Percentiles rank a stretch among this genome's conserved stretches.
Conservation (phyloP, 2,329 filamentous ascomycete species). For the Ascochyta pisi region DNA sequence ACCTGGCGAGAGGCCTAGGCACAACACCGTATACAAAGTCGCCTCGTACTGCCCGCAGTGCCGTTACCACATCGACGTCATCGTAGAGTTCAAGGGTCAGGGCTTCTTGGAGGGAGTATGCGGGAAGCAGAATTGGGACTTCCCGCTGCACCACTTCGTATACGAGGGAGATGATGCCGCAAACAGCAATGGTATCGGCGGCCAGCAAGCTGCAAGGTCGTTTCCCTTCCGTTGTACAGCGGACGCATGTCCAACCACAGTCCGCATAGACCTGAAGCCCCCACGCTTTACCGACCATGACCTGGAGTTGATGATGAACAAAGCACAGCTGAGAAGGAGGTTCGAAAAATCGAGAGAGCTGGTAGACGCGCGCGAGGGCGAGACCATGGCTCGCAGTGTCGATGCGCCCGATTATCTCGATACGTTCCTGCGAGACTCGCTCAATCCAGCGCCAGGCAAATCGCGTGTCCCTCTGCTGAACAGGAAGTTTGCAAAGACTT, state of each 20-base stretch:
- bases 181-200: constrained; percentile 21
- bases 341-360: constrained; percentile 60
- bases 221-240: constrained; percentile 66
- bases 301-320: constrained; percentile 62
- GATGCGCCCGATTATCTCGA: constrained; percentile 64
- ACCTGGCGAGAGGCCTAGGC: constrained; percentile 50
- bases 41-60: constrained; percentile 68
- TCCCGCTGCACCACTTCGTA: constrained; percentile 68
- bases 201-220: constrained; percentile 26
- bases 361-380: constrained; percentile 62
- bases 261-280: constrained; percentile 61
- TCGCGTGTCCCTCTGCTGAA: constrained; percentile 65
- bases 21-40: constrained; percentile 59
- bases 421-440: constrained; percentile 66
- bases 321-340: constrained; percentile 58
- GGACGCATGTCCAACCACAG: constrained; percentile 59
- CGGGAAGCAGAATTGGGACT: constrained; percentile 51
- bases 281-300: constrained; percentile 60
- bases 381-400: constrained; percentile 59
- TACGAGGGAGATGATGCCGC: constrained; percentile 30
- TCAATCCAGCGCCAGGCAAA: constrained; percentile 58
- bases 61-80: constrained; percentile 66
- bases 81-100: constrained; percentile 58
- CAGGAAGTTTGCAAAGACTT: constrained; percentile 68
- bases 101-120: constrained; percentile 51